These are phyloP conservation scores for Sisymbrium altissimum DNA, from an alignment of 345 rosid genomes.

Conservation along the genomic window DNA sequence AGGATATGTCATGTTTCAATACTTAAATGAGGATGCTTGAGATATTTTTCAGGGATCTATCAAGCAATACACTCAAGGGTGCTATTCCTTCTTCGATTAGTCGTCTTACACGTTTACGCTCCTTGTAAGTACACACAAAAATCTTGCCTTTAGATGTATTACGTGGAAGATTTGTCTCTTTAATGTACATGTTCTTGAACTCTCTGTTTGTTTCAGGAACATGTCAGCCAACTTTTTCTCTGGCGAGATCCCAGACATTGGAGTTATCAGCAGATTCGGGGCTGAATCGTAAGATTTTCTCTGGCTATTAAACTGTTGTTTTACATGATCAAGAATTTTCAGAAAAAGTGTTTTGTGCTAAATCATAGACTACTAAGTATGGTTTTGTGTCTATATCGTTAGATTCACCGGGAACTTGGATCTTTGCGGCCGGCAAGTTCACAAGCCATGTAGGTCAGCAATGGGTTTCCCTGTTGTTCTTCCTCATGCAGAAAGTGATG, in stretches of 20 bases:
- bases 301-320: not conserved
- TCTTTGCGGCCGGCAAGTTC: slow-evolving; percentile 87
- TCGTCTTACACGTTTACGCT: slow-evolving; percentile 55
- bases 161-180: not conserved
- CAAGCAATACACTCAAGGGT: slow-evolving; percentile 88
- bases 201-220: slow-evolving; percentile 50
- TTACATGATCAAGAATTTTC: not conserved
- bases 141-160: not conserved
- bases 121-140: slow-evolving; percentile 49
- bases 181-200: not conserved
- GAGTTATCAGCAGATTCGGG: slow-evolving; percentile 74
- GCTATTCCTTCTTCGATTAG: slow-evolving; percentile 85
- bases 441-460: slow-evolving; percentile 86
- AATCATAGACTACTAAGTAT: not conserved
- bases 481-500: slow-evolving; percentile 87
- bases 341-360: not conserved
- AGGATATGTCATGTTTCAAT: not conserved
- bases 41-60: slow-evolving; percentile 63
- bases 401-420: slow-evolving; percentile 79
- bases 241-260: slow-evolving; percentile 90
- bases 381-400: slow-evolving; percentile 11
- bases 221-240: slow-evolving; percentile 88
- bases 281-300: slow-evolving; percentile 60
- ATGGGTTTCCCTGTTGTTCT: slow-evolving; percentile 97
- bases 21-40: not conserved